A percentile compares a stretch with the other conserved stretches of the same genome.
These are phyloP conservation scores for Boletellus sp. DNA, from an alignment of 768 basidiomycete genomes.

Conservation along the genomic window DNA sequence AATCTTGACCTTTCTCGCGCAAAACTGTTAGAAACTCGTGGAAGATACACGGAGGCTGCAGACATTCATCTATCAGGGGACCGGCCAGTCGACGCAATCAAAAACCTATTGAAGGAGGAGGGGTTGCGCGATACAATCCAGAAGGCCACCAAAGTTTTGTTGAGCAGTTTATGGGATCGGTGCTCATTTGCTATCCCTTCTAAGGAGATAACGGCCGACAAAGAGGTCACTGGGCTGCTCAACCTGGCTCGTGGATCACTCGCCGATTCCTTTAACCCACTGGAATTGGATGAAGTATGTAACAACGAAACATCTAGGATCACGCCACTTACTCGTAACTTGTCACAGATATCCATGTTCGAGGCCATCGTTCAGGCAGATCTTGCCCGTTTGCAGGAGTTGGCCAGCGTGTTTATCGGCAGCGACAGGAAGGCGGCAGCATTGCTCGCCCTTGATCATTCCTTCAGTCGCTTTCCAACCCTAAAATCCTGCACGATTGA, in stretches of 20 bases:
- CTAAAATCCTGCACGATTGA: conserved; percentile 24
- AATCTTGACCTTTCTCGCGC: conserved; percentile 50
- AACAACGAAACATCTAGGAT: not conserved
- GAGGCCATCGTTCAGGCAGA: conserved; percentile 28
- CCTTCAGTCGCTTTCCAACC: conserved; percentile 2
- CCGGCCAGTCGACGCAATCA: conserved; percentile 44
- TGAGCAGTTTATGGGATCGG: conserved; percentile 44
- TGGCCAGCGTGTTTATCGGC: conserved; percentile 31
- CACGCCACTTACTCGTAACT: not conserved
- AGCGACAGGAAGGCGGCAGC: not conserved
- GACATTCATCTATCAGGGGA: conserved; percentile 48
- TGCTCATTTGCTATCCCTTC: conserved; percentile 38
- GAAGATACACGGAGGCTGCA: conserved; percentile 47
- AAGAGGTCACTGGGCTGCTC: conserved; percentile 21
- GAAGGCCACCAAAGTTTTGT: conserved; percentile 37
- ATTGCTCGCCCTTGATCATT: conserved; percentile 8
- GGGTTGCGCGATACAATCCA: conserved; percentile 24
- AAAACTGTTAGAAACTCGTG: conserved; percentile 40
- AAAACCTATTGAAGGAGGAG: conserved; percentile 38
- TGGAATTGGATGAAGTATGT: conserved; percentile 13
- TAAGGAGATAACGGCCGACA: not conserved
- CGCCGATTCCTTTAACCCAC: conserved; percentile 1
- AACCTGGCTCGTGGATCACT: conserved; percentile 19
- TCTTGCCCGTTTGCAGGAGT: conserved; percentile 23
- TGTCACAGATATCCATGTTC: conserved; percentile 29